Evolutionary conservation across 2,329 filamentous ascomycete genomes (phyloP).

Genomic region (Torrubiella hemipterigena): DNA sequence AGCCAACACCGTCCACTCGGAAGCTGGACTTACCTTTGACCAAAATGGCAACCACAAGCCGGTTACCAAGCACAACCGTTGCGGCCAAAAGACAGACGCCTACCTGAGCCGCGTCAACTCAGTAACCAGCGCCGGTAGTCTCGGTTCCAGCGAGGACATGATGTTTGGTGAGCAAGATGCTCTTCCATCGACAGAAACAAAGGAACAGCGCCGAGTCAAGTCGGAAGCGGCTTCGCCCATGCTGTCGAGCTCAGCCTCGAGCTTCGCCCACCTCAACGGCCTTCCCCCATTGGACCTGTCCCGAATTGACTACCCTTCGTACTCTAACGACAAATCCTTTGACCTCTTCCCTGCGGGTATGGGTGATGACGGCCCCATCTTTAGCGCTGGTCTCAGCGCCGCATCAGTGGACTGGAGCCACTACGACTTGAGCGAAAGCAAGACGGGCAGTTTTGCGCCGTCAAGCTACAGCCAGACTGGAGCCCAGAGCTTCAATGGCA

Average conservation of each 20-base stretch:
- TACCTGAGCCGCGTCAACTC: constrained; percentile 50
- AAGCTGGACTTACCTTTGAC: constrained; percentile 46
- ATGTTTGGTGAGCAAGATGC: constrained; percentile 23
- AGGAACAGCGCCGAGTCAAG: constrained; percentile 41
- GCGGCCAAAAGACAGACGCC: constrained; percentile 49
- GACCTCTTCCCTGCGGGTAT: constrained; percentile 38
- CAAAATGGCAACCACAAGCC: constrained; percentile 54
- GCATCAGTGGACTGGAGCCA: constrained; percentile 33
- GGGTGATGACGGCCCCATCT: constrained; percentile 44
- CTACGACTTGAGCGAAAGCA: constrained; percentile 34
- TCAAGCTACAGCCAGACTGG: constrained; percentile 43
- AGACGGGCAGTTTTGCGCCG: constrained; percentile 35
- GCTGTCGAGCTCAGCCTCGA: constrained; percentile 33
- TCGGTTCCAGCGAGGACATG: constrained; percentile 29
- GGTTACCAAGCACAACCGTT: constrained; percentile 46
- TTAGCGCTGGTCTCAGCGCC: constrained; percentile 49
- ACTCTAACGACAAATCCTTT: constrained; percentile 32
- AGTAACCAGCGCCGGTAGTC: constrained; percentile 38
- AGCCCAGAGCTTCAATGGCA: constrained; percentile 35
- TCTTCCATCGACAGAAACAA: too few relatives aligned
- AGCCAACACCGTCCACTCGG: constrained; percentile 51
- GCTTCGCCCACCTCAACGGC: constrained; percentile 39
- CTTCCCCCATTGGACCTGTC: constrained; percentile 48
- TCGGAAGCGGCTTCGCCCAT: constrained; percentile 51
- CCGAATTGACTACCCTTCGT: constrained; percentile 37